Percentiles rank a stretch among this genome's conserved stretches.
Evolutionary conservation across 2,329 filamentous ascomycete species (phyloP).

Genomic region (Zalaria sp.): DNA sequence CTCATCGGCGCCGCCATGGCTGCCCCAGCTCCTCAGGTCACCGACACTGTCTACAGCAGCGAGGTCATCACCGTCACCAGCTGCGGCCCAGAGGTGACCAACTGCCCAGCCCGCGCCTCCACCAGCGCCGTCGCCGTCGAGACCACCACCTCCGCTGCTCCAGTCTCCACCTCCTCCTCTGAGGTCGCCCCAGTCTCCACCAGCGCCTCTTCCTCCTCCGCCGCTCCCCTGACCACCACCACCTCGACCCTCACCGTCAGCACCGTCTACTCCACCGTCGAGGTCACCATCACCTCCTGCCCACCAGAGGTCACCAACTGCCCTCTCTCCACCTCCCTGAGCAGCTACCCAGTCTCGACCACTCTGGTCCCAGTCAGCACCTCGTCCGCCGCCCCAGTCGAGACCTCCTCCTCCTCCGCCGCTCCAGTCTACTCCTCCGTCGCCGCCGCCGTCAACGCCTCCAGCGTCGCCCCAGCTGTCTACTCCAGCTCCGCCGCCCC

Average conservation of each 20-base stretch:
- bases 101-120: conserved; percentile 6
- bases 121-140: background rate
- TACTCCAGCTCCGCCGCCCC: conserved; percentile 2
- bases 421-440: background rate
- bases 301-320: conserved; percentile 22
- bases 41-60: conserved; percentile 7
- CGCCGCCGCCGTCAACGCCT: background rate
- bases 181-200: background rate
- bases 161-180: background rate
- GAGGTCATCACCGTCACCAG: conserved; percentile 8
- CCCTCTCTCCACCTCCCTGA: conserved; percentile 10
- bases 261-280: conserved; percentile 12
- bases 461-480: conserved; percentile 1
- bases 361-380: conserved; percentile 2
- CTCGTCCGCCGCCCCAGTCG: conserved; percentile 1
- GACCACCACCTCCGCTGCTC: background rate
- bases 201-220: conserved; percentile 1
- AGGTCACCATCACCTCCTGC: conserved; percentile 25
- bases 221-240: background rate
- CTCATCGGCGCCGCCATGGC: conserved; percentile 10
- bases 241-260: background rate
- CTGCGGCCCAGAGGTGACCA: conserved; percentile 8
- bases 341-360: conserved; percentile 1
- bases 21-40: conserved; percentile 1
- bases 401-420: background rate